Evolutionary conservation across 2,329 filamentous ascomycete genomes (phyloP).

Genomic region (Cordyceps javanica): DNA sequence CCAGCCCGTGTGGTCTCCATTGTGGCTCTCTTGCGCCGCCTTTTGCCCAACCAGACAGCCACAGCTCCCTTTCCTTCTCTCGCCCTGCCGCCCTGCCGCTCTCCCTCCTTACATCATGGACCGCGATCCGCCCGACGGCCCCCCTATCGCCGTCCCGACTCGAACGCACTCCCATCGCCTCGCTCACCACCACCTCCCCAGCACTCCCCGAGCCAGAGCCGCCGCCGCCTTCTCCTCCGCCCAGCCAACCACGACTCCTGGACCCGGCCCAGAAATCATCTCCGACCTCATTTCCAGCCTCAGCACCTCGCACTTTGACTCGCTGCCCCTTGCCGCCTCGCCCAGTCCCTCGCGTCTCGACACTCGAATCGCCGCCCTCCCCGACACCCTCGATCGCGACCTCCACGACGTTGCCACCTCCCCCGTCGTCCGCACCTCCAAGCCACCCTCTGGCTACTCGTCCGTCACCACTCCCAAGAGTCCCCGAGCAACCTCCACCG

Average conservation of each 20-base stretch:
- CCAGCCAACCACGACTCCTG: conserved; percentile 25
- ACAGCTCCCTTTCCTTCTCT: no score
- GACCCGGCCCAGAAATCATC: conserved; percentile 63
- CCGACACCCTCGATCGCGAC: conserved; percentile 43
- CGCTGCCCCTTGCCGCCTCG: conserved; percentile 36
- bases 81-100: not conserved
- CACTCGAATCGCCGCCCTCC: conserved; percentile 21
- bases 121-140: not conserved
- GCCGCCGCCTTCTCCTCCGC: conserved; percentile 16
- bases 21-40: not conserved
- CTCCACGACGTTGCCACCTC: conserved; percentile 58
- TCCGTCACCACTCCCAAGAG: conserved; percentile 40
- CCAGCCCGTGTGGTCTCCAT: not conserved
- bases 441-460: conserved; percentile 71
- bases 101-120: conserved; percentile 5
- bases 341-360: conserved; percentile 23
- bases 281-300: conserved; percentile 64
- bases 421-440: conserved; percentile 74
- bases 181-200: not conserved
- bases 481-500: conserved; percentile 40
- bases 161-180: conserved; percentile 7
- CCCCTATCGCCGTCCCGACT: conserved; percentile 8
- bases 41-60: not conserved
- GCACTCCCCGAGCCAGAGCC: not conserved
- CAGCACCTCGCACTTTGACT: conserved; percentile 66